phyloP scores from a whole-genome alignment of 2,329 filamentous ascomycete species.

The Pseudopithomyces chartarum region DNA sequence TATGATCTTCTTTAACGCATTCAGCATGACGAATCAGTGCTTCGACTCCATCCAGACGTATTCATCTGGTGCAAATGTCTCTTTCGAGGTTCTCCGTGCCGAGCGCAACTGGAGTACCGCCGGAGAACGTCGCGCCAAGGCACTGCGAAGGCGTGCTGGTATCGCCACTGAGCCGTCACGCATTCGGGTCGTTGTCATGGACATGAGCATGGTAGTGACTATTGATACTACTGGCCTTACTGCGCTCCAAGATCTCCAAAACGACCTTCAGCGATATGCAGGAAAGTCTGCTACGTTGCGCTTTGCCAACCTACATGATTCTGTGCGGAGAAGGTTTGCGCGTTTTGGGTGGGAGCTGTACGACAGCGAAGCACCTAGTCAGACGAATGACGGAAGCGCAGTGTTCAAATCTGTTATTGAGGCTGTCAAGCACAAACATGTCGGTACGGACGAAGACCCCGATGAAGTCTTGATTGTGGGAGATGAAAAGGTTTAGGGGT shows the following conservation, averaged over 20 bases:
- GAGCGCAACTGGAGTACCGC: constrained; percentile 62
- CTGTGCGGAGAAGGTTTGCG: constrained; percentile 41
- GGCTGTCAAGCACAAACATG: constrained; percentile 9
- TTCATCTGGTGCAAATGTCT: constrained; percentile 48
- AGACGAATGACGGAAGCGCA: constrained; percentile 11
- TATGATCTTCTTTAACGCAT: constrained; percentile 67
- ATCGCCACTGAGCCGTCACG: constrained; percentile 43
- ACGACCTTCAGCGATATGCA: constrained; percentile 56
- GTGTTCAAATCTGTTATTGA: constrained; percentile 20
- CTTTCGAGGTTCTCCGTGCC: constrained; percentile 39
- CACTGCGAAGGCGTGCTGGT: constrained; percentile 50
- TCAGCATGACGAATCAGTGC: constrained; percentile 55
- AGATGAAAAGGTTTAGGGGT: constrained; percentile 13
- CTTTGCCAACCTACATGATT: constrained; percentile 55
- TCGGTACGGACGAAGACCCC: not conserved
- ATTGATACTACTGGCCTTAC: constrained; percentile 60
- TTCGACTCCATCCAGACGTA: constrained; percentile 58
- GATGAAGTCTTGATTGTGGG: constrained; percentile 11
- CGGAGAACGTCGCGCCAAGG: constrained; percentile 53
- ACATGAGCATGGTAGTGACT: constrained; percentile 58
- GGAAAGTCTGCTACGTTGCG: constrained; percentile 54
- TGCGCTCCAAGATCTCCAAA: constrained; percentile 55
- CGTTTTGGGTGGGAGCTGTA: constrained; percentile 41
- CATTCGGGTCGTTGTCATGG: constrained; percentile 57
- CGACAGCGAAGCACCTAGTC: constrained; percentile 6